These are phyloP conservation scores for Hymenoscyphus occultus DNA, from an alignment of 2,329 filamentous ascomycete genomes.

Conservation along the genomic window DNA sequence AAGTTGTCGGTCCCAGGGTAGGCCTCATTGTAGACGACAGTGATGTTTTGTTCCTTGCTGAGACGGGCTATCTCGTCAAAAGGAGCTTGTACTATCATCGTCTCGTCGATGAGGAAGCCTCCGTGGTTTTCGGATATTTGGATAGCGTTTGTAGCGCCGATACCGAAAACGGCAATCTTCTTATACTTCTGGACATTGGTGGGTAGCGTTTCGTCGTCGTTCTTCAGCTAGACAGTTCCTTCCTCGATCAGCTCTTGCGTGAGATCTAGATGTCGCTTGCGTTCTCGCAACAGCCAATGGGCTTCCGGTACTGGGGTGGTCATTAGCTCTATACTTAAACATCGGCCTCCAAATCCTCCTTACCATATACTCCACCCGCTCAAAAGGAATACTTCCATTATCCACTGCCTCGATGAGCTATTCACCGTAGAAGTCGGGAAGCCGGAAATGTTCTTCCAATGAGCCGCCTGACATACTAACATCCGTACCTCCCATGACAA, in stretches of 20 bases:
- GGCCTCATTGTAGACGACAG: neutral
- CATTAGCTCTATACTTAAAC: conserved; percentile 20
- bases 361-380: conserved; percentile 60
- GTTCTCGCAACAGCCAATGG: neutral
- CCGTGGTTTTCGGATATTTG: conserved; percentile 24
- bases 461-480: neutral
- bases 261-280: neutral
- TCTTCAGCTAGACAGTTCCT: conserved; percentile 19
- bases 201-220: conserved; percentile 13
- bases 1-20: neutral
- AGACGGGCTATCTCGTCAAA: neutral
- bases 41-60: neutral
- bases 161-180: conserved; percentile 20
- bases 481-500: neutral
- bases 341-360: conserved; percentile 37
- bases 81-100: neutral
- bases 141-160: conserved; percentile 15
- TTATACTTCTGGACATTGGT: conserved; percentile 14
- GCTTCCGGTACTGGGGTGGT: conserved; percentile 16
- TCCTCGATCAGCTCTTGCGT: neutral
- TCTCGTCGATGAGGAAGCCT: conserved; percentile 9
- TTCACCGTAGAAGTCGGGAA: conserved; percentile 17
- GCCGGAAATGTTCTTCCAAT: neutral
- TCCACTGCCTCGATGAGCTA: conserved; percentile 51
- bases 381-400: conserved; percentile 55